Conservation (phyloP, 2,329 filamentous ascomycete genomes). For the Xylariaceae sp. region DNA sequence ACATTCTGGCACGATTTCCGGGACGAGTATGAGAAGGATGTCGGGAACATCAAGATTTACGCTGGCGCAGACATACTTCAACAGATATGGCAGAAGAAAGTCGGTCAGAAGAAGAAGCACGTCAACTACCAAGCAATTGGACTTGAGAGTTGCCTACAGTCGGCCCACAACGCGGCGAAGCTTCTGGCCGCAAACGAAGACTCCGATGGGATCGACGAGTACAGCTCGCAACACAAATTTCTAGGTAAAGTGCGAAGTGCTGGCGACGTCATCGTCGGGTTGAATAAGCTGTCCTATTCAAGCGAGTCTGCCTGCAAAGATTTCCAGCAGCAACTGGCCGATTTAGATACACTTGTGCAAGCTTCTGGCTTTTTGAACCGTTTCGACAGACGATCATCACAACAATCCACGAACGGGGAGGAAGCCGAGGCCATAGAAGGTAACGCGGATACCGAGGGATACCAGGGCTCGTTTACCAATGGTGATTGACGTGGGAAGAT, state of each 20-base stretch:
- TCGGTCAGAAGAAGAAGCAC: slow-evolving; percentile 17
- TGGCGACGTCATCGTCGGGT: slow-evolving; percentile 18
- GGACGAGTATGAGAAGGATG: slow-evolving; percentile 23
- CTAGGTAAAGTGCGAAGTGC: slow-evolving; percentile 23
- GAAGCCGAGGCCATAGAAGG: not conserved
- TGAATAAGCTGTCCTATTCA: slow-evolving; percentile 20
- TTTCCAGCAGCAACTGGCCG: slow-evolving; percentile 24
- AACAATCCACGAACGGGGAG: not conserved
- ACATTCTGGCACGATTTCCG: slow-evolving; percentile 23
- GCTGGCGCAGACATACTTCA: slow-evolving; percentile 20
- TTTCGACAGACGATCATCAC: slow-evolving; percentile 13
- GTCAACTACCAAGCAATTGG: slow-evolving; percentile 25
- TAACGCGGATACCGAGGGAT: not conserved
- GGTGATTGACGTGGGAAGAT: not conserved
- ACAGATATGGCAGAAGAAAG: slow-evolving; percentile 29
- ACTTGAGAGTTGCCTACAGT: slow-evolving; percentile 24
- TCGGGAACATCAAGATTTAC: slow-evolving; percentile 24
- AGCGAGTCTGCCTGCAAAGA: slow-evolving; percentile 25
- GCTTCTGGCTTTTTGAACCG: slow-evolving; percentile 15
- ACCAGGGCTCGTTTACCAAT: too few relatives aligned
- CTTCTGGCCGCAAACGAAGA: slow-evolving; percentile 8
- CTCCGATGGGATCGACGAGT: slow-evolving; percentile 5
- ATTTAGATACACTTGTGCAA: slow-evolving; percentile 25
- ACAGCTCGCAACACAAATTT: slow-evolving; percentile 24
- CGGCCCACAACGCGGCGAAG: slow-evolving; percentile 22